These are phyloP conservation scores for Antitrichia curtipendula DNA, from an alignment of 225 moss, liverwort and hornwort species.

Conservation along the genomic window DNA sequence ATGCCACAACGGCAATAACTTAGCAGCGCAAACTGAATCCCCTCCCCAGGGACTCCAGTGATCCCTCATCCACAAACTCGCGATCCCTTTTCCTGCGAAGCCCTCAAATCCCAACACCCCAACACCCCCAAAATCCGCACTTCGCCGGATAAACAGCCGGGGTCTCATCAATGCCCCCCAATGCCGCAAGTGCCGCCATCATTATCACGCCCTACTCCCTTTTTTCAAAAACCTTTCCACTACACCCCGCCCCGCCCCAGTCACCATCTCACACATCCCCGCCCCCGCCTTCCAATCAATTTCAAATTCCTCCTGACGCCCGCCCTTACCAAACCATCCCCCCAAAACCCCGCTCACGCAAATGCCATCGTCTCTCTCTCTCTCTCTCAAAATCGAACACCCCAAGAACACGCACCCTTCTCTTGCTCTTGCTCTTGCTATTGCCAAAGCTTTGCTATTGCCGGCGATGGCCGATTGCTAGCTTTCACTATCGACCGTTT, in stretches of 20 bases:
- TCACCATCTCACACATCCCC: neutral
- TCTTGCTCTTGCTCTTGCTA: neutral
- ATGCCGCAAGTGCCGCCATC: neutral
- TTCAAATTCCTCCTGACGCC: neutral
- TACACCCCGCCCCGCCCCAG: neutral
- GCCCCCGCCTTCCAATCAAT: neutral
- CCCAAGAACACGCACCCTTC: neutral
- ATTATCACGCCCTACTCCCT: neutral
- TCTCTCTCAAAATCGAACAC: neutral
- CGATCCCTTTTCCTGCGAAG: neutral
- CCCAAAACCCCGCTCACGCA: neutral
- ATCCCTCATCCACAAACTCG: conserved; percentile 23
- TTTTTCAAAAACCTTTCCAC: neutral
- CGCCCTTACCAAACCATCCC: neutral
- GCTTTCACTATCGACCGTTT: neutral
- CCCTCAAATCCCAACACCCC: neutral
- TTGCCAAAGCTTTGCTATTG: neutral
- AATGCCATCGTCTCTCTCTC: neutral
- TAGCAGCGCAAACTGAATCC: neutral
- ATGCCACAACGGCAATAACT: neutral
- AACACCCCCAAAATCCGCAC: neutral
- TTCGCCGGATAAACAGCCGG: neutral
- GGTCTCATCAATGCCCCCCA: neutral
- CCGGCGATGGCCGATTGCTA: neutral
- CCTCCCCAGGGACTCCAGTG: neutral